Base-by-base conservation (phyloP, 1,284 basidiomycete genomes). In the Ustilago sp. region DNA sequence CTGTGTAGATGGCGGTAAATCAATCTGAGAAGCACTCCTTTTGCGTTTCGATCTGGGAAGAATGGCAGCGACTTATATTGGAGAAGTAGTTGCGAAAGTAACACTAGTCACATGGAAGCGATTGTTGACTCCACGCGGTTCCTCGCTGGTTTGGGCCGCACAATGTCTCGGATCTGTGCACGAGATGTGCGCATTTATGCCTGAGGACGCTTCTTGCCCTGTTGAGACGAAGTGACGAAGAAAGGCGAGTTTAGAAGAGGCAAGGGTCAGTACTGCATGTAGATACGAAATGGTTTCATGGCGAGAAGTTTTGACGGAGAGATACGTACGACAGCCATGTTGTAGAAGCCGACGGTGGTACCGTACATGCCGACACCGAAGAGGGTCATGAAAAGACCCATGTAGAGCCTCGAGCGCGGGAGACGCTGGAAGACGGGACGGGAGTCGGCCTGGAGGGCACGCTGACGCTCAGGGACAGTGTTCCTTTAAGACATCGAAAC, bases 331-430 rank as follows among this genome's bases (percentile, higher is more conserved):
- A 64, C 51, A 55, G 77, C 79, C 81, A 80, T 80, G 77, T 84
- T 81, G 78, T 77, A 83, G 76, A 76, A 69, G 48, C 82, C 81
- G 41, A 66, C 76, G 55, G 72, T 63, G 62, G 77, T 78, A 43
- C 82, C 82, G 75, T 75, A 76, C 54, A 84, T 77, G 47, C 82
- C 82, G 51, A 81, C 68, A 68, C 76, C 77, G 75, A 84, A 84
- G 56, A 84, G 63, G 68, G 74, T 71, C 68, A 83, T 78, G 70
- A 79, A 84, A 68, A 80, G 59, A 69, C 81, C 80, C 71, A 79
- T 78, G 80, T 82, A 82, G 45, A 83, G 78, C 41, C 70, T 67
- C 19, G 81, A 81, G 59, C 81, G 72, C 36, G 81, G 82, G 19
- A 79, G 68, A 38, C 82, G 77, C 75, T 82, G 78, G 80, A 75